Conservation (phyloP, 108 stramenopile genomes). For the Aurantiochytrium sp. region DNA sequence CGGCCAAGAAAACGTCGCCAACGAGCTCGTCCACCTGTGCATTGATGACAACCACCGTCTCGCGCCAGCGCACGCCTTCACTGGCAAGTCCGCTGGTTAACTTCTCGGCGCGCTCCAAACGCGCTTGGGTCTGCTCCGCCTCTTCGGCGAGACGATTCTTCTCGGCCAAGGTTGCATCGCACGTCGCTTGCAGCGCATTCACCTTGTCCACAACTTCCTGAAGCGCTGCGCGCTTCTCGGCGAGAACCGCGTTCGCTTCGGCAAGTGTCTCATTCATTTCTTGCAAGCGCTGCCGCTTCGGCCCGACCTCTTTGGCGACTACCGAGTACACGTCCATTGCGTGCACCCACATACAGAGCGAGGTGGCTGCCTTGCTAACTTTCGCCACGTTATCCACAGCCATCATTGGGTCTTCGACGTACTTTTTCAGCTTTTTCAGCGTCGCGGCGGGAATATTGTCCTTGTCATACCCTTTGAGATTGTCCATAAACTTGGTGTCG, state of each 20-base stretch:
- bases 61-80: conserved; percentile 30
- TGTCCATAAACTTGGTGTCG: conserved; percentile 38
- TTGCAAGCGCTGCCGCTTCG: conserved; percentile 14
- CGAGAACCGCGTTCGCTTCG: conserved; percentile 30
- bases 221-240: conserved; percentile 28
- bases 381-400: conserved; percentile 28
- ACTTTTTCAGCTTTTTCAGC: conserved; percentile 34
- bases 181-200: conserved; percentile 21
- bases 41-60: neutral
- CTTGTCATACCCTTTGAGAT: conserved; percentile 34
- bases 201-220: conserved; percentile 33
- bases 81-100: conserved; percentile 22
- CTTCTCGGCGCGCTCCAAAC: conserved; percentile 24
- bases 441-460: conserved; percentile 29
- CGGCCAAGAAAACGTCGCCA: conserved; percentile 30
- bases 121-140: neutral
- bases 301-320: conserved; percentile 37
- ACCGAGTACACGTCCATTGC: conserved; percentile 41
- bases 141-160: conserved; percentile 9
- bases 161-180: conserved; percentile 15
- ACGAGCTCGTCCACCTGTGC: conserved; percentile 25
- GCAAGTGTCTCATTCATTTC: conserved; percentile 31
- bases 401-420: conserved; percentile 35
- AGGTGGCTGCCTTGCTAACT: conserved; percentile 36
- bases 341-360: conserved; percentile 50